Base-by-base conservation (phyloP, 1,284 basidiomycete species). In the Cryptococcus sp. region DNA sequence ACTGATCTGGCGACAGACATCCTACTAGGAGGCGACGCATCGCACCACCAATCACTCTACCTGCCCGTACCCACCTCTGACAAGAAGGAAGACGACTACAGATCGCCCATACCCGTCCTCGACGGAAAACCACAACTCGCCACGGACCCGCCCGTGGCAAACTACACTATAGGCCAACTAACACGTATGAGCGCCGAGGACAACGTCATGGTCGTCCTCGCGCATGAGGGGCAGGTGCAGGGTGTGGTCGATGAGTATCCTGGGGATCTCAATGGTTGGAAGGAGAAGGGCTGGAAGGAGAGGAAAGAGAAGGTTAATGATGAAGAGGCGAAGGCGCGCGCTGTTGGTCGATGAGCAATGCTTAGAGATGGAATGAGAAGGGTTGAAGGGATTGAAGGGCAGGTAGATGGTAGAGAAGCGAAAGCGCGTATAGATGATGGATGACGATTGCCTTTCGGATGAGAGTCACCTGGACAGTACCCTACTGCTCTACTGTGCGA, bases 131-230 rank as follows among this genome's bases (percentile, higher is more conserved):
- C 54, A 4, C 52, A 49, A 19, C 47, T 67, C 22, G 47, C 61
- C 4, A 43, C 52, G 4, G 61, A 66, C 39, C 64, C 60, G 19
- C 40, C 42, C 1, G 40, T 60, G n/a, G 60, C 59, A 30, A 60
- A 53, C 3, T 48, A 60, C 22, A 61, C 58, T 13, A 66, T 66
- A 3, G 61, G 61, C 6, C 55, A 53, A 23, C 25, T 68, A 42
- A 64, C 58, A 11, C 47, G 65, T 16, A 61, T 64, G 62, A 61
- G 55, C 22, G 51, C 38, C 4, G 64, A 66, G 46, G 60, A 65
- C 1, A 63, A 70, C 30, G 52, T 70, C 41, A 69, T 69, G 67
- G 64, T 66, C 11, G 46, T 69, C 20, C 47, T 71, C 20, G 67
- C 69, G n/a, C 63, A 69, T 41, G 69, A 71, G 41, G 60, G 54